A percentile compares a stretch with the other conserved stretches of the same genome.
phyloP scores from a whole-genome alignment of 192 early-diverging fungal species.

The Backusella psychrophila region DNA sequence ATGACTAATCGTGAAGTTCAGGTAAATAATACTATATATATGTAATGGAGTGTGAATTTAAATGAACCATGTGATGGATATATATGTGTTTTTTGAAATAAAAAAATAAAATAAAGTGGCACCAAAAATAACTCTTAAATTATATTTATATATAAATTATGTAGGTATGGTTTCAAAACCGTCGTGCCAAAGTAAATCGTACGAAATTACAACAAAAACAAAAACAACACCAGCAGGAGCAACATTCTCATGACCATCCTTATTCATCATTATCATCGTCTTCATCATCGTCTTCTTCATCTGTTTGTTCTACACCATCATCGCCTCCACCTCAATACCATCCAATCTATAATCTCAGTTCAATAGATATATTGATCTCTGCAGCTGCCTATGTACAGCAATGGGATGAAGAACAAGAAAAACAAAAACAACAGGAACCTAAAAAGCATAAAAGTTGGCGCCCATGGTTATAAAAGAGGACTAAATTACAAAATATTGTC shows the following conservation, averaged over 20 bases:
- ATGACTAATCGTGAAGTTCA: slow-evolving; percentile 84
- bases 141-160: background rate
- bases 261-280: slow-evolving; percentile 5
- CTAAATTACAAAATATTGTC: background rate
- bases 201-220: slow-evolving; percentile 15
- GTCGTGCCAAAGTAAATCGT: slow-evolving; percentile 78
- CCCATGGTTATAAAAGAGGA: slow-evolving; percentile 10
- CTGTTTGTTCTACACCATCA: slow-evolving; percentile 6
- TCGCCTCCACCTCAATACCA: slow-evolving; percentile 1
- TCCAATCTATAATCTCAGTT: background rate
- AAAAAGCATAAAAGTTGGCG: slow-evolving; percentile 15
- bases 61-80: slow-evolving; percentile 23
- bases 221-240: slow-evolving; percentile 7
- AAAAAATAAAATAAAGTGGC: background rate
- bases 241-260: slow-evolving; percentile 9
- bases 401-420: slow-evolving; percentile 30
- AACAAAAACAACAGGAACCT: background rate
- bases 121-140: slow-evolving; percentile 11
- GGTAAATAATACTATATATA: slow-evolving; percentile 33
- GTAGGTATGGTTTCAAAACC: slow-evolving; percentile 87
- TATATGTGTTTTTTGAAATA: background rate
- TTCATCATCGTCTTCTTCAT: slow-evolving; percentile 11
- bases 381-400: slow-evolving; percentile 41
- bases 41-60: slow-evolving; percentile 2
- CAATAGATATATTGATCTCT: slow-evolving; percentile 38